phyloP scores from a whole-genome alignment of 306 rosid genomes.

The Cucurbita ficifolia region DNA sequence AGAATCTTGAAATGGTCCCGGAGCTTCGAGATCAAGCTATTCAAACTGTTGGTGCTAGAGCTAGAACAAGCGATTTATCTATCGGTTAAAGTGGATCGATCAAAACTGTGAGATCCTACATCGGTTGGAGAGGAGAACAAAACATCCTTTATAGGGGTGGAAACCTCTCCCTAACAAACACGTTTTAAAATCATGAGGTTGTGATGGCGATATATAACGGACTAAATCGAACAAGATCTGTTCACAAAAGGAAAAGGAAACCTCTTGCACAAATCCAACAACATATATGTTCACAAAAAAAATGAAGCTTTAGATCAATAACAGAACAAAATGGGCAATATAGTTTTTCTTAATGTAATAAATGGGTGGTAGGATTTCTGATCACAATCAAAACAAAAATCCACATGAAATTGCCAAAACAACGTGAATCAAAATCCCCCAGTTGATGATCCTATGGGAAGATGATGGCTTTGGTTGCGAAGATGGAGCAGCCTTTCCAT shows the following conservation, averaged over 20 bases:
- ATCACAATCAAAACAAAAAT: slow-evolving; percentile 40
- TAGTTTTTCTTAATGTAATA: slow-evolving; percentile 23
- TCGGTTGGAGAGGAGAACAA: too few relatives aligned
- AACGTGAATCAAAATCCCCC: slow-evolving; percentile 42
- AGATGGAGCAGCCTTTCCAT: slow-evolving; percentile 33
- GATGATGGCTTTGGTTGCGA: slow-evolving; percentile 29
- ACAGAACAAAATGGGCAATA: slow-evolving; percentile 28
- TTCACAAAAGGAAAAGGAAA: neutral
- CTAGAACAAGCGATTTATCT: neutral
- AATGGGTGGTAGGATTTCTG: slow-evolving; percentile 1
- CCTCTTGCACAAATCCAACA: slow-evolving; percentile 36
- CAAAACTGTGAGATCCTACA: neutral
- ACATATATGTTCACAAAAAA: slow-evolving; percentile 39
- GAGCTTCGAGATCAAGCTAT: neutral
- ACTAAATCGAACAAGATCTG: too few relatives aligned
- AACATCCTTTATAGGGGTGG: too few relatives aligned
- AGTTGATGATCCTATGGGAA: slow-evolving; percentile 39
- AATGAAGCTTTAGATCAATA: slow-evolving; percentile 37
- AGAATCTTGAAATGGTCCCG: neutral
- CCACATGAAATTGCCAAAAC: slow-evolving; percentile 46
- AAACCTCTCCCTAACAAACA: too few relatives aligned
- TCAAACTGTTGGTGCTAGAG: neutral
- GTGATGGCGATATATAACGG: too few relatives aligned
- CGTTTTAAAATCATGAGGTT: too few relatives aligned
- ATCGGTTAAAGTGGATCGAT: neutral